A percentile compares a stretch with the other conserved stretches of the same genome.
phyloP scores from a whole-genome alignment of 164 flowering plant species.

The Aristolochia fimbriata region DNA sequence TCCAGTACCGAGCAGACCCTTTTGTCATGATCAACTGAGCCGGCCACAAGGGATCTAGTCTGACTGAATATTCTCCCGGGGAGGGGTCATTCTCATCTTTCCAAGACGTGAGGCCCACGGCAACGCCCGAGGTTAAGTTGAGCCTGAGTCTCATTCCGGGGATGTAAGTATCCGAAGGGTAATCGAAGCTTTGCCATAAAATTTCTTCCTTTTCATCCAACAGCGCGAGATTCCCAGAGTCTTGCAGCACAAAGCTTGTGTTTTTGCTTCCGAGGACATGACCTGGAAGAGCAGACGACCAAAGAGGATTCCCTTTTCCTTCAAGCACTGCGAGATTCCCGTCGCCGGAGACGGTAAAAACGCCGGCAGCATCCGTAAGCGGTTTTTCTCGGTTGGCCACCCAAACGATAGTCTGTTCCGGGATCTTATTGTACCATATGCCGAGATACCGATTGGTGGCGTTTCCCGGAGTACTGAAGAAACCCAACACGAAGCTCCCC shows the following conservation, averaged over 20 bases:
- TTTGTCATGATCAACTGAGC: not conserved
- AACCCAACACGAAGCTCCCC: conserved; percentile 4
- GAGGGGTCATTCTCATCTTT: not conserved
- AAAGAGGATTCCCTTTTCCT: not conserved
- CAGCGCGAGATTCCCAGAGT: conserved; percentile 17
- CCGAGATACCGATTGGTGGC: conserved; percentile 3
- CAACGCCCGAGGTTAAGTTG: not conserved
- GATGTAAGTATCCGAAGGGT: conserved; percentile 5
- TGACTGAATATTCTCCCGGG: not conserved
- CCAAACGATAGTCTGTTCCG: conserved; percentile 1
- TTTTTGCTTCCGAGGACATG: not conserved
- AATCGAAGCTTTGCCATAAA: conserved; percentile 15
- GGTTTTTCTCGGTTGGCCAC: conserved; percentile 6
- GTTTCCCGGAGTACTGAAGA: conserved; percentile 8
- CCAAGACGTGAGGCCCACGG: not conserved
- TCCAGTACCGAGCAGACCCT: not conserved
- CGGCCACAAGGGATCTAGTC: not conserved
- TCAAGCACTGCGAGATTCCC: conserved; percentile 4
- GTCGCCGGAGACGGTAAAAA: not conserved
- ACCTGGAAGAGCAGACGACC: not conserved
- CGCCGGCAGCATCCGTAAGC: conserved; percentile 1
- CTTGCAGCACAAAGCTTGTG: conserved; percentile 7
- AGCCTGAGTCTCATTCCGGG: conserved; percentile 9
- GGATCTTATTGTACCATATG: conserved; percentile 5
- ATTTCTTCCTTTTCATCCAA: not conserved